Conservation (phyloP, 495 filamentous ascomycete genomes). For the Terfezia boudieri region DNA sequence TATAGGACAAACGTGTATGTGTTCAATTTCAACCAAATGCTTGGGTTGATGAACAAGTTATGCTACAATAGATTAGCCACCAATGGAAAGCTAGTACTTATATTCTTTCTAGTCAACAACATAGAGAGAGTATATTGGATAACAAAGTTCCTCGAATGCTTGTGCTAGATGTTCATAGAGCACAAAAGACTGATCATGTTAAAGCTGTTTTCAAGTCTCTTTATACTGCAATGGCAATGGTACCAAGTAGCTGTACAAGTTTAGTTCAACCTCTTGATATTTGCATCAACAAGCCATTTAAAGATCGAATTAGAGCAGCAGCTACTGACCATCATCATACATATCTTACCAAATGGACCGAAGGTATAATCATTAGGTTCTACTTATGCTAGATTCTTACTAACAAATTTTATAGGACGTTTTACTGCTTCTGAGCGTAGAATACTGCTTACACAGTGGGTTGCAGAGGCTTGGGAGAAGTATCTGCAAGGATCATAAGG, state of each 20-base stretch:
- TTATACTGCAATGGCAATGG: neutral
- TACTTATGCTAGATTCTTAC: too few relatives aligned
- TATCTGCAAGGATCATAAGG: neutral
- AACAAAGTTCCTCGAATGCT: neutral
- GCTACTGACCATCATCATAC: conserved; percentile 1
- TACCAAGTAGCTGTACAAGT: neutral
- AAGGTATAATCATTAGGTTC: neutral
- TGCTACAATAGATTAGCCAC: neutral
- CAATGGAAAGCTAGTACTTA: neutral
- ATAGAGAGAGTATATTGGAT: conserved; percentile 13
- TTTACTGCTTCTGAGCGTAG: neutral
- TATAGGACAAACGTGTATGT: neutral
- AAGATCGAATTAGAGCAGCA: neutral
- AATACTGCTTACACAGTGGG: neutral
- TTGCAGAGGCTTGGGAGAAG: conserved; percentile 1
- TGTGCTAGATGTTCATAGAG: neutral
- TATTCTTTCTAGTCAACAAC: neutral
- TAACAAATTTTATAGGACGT: too few relatives aligned
- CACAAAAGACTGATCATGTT: neutral
- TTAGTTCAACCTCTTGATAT: neutral
- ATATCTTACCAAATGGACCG: neutral
- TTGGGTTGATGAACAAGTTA: neutral
- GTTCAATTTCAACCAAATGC: neutral
- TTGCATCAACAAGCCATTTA: neutral
- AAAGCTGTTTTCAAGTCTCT: neutral